Percentiles rank a stretch among this genome's conserved stretches.
Evolutionary conservation across 2,329 filamentous ascomycete genomes (phyloP).

Genomic region (Botryosphaeria dothidea): DNA sequence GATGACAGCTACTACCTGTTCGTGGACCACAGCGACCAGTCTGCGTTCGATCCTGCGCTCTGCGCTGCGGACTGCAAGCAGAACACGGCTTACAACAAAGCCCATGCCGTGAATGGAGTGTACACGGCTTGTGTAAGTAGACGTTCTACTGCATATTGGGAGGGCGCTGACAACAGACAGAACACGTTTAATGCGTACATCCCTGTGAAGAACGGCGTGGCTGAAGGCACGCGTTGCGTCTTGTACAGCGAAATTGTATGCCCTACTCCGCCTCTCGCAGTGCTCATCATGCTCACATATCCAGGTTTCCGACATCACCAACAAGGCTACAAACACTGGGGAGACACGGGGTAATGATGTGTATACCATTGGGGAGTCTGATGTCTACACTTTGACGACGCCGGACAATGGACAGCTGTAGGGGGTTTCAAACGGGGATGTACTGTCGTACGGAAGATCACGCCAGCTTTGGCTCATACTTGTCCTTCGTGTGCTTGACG

Average conservation of each 20-base stretch:
- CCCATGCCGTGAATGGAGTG: conserved; percentile 29
- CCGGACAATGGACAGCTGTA: not conserved
- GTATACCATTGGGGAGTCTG: not conserved
- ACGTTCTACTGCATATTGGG: too few species aligned
- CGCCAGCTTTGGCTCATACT: too few species aligned
- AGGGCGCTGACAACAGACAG: not conserved
- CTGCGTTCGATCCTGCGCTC: conserved; percentile 28
- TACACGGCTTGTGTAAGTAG: conserved; percentile 39
- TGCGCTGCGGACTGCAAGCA: conserved; percentile 38
- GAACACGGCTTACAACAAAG: conserved; percentile 36
- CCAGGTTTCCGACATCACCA: conserved; percentile 18
- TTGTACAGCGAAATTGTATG: conserved; percentile 26
- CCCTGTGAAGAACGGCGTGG: conserved; percentile 34
- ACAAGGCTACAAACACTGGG: not conserved
- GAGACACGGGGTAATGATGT: not conserved
- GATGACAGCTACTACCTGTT: conserved; percentile 28
- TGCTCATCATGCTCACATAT: conserved; percentile 8
- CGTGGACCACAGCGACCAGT: conserved; percentile 29
- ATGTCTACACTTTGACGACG: not conserved
- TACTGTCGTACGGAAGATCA: too few species aligned
- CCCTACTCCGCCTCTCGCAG: not conserved
- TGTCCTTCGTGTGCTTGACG: too few species aligned
- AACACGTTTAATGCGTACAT: conserved; percentile 37
- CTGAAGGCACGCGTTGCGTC: conserved; percentile 40
- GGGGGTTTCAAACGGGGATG: too few species aligned